phyloP scores from a whole-genome alignment of 805 yeast genomes.

The Ogataea paraovalis region DNA sequence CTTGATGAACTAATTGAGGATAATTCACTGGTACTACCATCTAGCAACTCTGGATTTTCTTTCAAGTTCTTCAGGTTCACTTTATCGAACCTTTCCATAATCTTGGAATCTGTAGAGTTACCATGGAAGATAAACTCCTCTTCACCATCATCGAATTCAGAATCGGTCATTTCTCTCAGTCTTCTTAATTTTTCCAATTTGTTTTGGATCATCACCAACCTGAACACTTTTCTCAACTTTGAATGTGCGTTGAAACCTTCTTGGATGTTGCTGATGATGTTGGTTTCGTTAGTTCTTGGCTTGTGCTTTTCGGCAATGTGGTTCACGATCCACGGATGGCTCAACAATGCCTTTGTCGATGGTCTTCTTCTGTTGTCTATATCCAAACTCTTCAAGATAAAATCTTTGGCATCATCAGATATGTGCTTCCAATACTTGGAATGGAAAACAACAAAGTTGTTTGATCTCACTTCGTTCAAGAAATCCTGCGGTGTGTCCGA shows the following conservation, averaged over 20 bases:
- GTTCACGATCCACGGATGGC: constrained; percentile 73
- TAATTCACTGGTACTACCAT: background rate
- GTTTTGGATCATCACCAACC: constrained; percentile 76
- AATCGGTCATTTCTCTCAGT: constrained; percentile 52
- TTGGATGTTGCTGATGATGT: constrained; percentile 77
- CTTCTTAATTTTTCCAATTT: constrained; percentile 68
- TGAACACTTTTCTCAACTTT: constrained; percentile 82
- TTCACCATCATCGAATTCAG: constrained; percentile 28
- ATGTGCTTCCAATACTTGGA: constrained; percentile 82
- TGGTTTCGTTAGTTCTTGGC: constrained; percentile 34
- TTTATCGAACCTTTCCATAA: constrained; percentile 30
- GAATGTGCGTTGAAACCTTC: constrained; percentile 79
- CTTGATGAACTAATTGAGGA: background rate
- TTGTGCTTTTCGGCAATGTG: constrained; percentile 25
- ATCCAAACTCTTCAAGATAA: constrained; percentile 67
- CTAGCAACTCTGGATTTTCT: background rate
- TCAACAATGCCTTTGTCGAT: constrained; percentile 58
- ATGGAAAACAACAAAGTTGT: constrained; percentile 78
- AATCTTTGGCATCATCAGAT: constrained; percentile 73
- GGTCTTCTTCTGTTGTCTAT: constrained; percentile 66
- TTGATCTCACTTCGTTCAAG: constrained; percentile 70
- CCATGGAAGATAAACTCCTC: constrained; percentile 31
- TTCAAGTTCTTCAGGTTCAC: constrained; percentile 5
- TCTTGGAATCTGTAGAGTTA: constrained; percentile 38
- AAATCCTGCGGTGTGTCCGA: constrained; percentile 82